Conservation (phyloP, 1,284 basidiomycete species). For the Inonotus obliquus region DNA sequence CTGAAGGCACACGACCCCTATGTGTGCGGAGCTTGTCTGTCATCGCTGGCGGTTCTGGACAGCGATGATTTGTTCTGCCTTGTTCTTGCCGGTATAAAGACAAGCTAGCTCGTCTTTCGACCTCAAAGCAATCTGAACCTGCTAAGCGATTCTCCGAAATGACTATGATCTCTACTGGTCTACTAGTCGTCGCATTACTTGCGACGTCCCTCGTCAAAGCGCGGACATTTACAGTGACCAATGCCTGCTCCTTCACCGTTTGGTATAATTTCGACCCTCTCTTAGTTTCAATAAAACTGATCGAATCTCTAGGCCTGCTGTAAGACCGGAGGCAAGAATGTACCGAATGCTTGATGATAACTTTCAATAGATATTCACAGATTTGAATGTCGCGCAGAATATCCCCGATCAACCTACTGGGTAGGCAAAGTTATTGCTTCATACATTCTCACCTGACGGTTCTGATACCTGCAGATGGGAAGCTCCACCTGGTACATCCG, state of each 20-base stretch:
- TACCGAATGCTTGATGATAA: not conserved
- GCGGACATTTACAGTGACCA: constrained; percentile 35
- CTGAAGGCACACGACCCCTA: not conserved
- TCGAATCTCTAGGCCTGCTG: constrained; percentile 14
- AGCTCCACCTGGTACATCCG: constrained; percentile 19
- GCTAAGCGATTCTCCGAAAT: not conserved
- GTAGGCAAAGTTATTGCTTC: not conserved
- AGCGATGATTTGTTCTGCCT: not conserved
- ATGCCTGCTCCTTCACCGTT: constrained; percentile 22
- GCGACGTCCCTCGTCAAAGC: constrained; percentile 25
- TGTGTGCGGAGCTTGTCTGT: not conserved
- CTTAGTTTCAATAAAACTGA: not conserved
- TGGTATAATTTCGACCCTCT: constrained; percentile 28
- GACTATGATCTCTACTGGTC: constrained; percentile 14
- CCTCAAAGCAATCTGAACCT: not conserved
- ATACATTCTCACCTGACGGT: not conserved
- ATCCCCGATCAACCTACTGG: constrained; percentile 17
- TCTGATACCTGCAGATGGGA: constrained; percentile 23
- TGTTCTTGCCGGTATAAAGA: not conserved
- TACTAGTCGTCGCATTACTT: not conserved
- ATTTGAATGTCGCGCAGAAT: constrained; percentile 21
- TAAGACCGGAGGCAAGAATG: not conserved
- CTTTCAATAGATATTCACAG: constrained; percentile 21
- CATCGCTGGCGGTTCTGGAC: constrained; percentile 5
- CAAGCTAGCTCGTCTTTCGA: not conserved